Evolutionary conservation across 176 grass and related monocot genomes (phyloP).

Genomic region (Triticum turgidum): DNA sequence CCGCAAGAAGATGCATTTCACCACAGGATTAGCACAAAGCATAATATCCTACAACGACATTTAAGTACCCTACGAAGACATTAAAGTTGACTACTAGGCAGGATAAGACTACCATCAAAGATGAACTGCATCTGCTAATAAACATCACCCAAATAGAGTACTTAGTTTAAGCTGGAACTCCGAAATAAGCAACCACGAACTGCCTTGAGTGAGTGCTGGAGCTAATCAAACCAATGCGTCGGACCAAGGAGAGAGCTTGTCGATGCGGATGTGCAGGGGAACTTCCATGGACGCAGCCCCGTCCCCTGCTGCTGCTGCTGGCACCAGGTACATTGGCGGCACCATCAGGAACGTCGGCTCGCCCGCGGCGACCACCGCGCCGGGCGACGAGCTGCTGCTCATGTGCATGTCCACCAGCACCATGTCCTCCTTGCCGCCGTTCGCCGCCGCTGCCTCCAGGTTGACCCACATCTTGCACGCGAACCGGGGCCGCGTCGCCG

Average conservation of each 20-base stretch:
- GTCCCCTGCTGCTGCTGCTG: background rate
- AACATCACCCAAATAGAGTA: background rate
- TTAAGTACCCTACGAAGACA: no score
- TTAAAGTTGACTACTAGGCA: no score
- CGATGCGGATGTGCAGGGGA: constrained; percentile 12
- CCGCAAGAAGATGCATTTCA: no score
- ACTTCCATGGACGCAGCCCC: constrained; percentile 1
- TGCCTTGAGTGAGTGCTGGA: no score
- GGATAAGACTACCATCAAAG: no score
- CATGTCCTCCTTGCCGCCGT: background rate
- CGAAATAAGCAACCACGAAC: no score
- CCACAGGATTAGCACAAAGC: no score
- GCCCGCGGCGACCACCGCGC: background rate
- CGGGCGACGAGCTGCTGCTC: background rate
- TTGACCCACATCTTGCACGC: constrained; percentile 24
- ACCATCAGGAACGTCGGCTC: background rate
- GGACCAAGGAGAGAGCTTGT: background rate
- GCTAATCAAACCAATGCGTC: background rate
- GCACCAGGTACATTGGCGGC: background rate
- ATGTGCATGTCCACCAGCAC: constrained; percentile 18
- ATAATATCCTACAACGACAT: no score
- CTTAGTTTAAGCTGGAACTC: background rate
- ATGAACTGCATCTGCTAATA: background rate
- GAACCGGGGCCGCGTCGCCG: constrained; percentile 17
- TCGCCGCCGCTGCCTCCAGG: background rate